Conservation (phyloP, 805 yeast genomes). For the Yamadazyma laniorum region DNA sequence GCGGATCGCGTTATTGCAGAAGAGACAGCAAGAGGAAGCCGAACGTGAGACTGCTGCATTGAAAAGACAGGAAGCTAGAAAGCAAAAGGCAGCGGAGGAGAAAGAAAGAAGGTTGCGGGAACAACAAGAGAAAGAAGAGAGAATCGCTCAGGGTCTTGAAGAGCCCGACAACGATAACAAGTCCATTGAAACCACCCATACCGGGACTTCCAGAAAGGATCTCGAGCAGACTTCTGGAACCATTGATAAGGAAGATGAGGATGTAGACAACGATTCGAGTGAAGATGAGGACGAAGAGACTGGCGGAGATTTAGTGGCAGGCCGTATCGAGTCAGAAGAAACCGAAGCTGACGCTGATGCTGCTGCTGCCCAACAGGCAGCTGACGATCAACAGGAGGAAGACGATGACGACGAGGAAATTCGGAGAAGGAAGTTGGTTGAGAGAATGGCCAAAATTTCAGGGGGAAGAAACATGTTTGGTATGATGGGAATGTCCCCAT, state of each 20-base stretch:
- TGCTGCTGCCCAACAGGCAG: too few species aligned
- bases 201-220: slow-evolving; percentile 9
- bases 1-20: slow-evolving; percentile 78
- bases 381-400: too few species aligned
- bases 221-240: not conserved
- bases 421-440: slow-evolving; percentile 73
- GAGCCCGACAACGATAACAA: slow-evolving; percentile 6
- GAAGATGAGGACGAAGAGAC: not conserved
- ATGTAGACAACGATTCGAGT: not conserved
- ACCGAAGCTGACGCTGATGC: slow-evolving; percentile 49
- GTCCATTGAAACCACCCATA: slow-evolving; percentile 3
- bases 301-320: slow-evolving; percentile 15
- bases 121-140: slow-evolving; percentile 16
- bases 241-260: not conserved
- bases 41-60: slow-evolving; percentile 64
- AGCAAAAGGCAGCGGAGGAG: slow-evolving; percentile 38
- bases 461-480: slow-evolving; percentile 83
- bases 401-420: slow-evolving; percentile 76
- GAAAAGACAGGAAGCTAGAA: slow-evolving; percentile 51
- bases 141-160: slow-evolving; percentile 12
- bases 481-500: slow-evolving; percentile 56
- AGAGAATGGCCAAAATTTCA: slow-evolving; percentile 93
- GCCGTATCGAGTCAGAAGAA: too few species aligned
- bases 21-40: slow-evolving; percentile 77
- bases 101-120: slow-evolving; percentile 18